phyloP scores from a whole-genome alignment of 768 basidiomycete species.

The Phylloporus sp. region DNA sequence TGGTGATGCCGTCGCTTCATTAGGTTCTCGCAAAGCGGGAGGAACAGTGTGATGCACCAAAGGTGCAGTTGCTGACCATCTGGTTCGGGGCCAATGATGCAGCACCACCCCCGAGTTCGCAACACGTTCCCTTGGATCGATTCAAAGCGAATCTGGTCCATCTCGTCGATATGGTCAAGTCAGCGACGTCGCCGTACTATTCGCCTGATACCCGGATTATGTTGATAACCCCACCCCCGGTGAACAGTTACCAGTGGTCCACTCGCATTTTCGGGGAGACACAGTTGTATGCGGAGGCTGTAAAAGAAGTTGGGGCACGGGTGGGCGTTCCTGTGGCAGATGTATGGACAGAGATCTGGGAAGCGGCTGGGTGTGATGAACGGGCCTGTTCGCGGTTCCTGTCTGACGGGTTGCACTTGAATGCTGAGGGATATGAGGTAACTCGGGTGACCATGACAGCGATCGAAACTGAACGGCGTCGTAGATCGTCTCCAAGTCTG shows the following conservation, averaged over 20 bases:
- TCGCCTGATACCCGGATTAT: conserved; percentile 73
- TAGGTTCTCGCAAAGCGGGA: conserved; percentile 58
- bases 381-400: conserved; percentile 48
- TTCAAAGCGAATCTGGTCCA: conserved; percentile 62
- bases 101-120: conserved; percentile 55
- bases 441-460: not conserved
- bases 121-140: conserved; percentile 70
- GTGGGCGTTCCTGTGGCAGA: conserved; percentile 64
- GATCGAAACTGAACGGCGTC: not conserved
- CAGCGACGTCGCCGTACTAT: conserved; percentile 58
- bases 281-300: conserved; percentile 66
- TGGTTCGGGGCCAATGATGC: conserved; percentile 95
- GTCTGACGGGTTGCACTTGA: conserved; percentile 80
- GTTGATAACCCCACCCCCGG: conserved; percentile 82
- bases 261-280: conserved; percentile 60
- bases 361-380: conserved; percentile 64
- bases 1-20: not conserved
- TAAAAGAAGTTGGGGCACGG: conserved; percentile 53
- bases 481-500: conserved; percentile 62
- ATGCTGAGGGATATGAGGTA: conserved; percentile 69
- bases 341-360: conserved; percentile 69
- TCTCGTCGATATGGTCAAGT: conserved; percentile 61
- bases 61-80: conserved; percentile 70
- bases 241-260: conserved; percentile 58
- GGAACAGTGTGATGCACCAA: conserved; percentile 47